Percentiles rank a stretch among this genome's conserved stretches.
phyloP scores from a whole-genome alignment of 2,329 filamentous ascomycete species.

The Aspergillus quadrilineatus region DNA sequence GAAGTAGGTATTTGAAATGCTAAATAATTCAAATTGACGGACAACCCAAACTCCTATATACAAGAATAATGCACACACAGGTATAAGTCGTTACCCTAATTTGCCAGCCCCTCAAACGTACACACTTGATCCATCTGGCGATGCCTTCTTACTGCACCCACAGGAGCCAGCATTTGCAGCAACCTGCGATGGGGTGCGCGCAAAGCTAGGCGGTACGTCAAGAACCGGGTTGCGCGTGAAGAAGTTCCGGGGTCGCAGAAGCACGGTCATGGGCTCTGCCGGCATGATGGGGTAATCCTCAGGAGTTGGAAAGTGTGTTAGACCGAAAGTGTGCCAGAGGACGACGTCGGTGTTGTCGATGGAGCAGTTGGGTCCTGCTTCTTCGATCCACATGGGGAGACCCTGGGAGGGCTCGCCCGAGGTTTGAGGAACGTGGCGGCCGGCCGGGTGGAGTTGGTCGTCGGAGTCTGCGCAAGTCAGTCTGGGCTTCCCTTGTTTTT shows the following conservation, averaged over 20 bases:
- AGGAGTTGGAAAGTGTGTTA: constrained; percentile 83
- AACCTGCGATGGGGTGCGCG: constrained; percentile 69
- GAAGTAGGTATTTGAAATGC: too few species aligned
- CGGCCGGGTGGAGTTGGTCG: constrained; percentile 79
- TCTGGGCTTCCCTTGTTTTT: background rate
- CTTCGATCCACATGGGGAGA: constrained; percentile 70
- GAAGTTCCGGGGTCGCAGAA: constrained; percentile 78
- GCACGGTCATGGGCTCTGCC: constrained; percentile 76
- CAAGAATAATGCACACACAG: background rate
- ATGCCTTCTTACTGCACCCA: constrained; percentile 31
- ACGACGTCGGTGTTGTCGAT: constrained; percentile 84
- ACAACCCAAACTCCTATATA: background rate
- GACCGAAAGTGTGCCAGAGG: constrained; percentile 89
- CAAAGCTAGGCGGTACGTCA: constrained; percentile 76
- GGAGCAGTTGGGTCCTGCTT: constrained; percentile 61
- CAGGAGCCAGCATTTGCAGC: constrained; percentile 43
- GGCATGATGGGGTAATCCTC: constrained; percentile 96
- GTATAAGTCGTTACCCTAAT: too few species aligned
- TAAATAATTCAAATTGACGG: too few species aligned
- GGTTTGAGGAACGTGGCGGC: constrained; percentile 84
- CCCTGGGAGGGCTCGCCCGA: constrained; percentile 74
- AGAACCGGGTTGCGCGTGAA: constrained; percentile 76
- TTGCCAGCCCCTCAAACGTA: constrained; percentile 28
- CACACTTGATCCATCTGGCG: constrained; percentile 38
- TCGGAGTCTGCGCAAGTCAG: constrained; percentile 61